Evolutionary conservation across 176 grass and related monocot species (phyloP).

Genomic region (Lolium multiflorum): DNA sequence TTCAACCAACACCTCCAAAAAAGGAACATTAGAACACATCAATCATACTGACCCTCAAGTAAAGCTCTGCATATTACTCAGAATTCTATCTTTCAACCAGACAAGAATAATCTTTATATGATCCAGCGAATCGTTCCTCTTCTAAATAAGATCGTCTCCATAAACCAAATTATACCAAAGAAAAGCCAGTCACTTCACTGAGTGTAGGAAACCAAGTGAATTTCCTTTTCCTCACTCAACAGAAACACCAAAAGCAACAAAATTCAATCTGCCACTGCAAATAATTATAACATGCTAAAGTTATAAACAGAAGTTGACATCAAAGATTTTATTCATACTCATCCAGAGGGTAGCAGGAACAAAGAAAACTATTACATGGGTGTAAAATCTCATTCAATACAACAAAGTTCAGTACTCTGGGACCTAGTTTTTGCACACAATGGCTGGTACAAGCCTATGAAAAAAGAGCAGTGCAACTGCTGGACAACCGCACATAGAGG

Average conservation of each 20-base stretch:
- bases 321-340: constrained; percentile 12
- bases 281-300: not conserved
- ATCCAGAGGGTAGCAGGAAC: not conserved
- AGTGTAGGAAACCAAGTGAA: not conserved
- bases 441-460: constrained; percentile 1
- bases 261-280: constrained; percentile 13
- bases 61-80: too few species aligned
- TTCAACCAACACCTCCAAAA: too few species aligned
- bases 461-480: constrained; percentile 17
- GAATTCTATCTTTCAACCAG: too few species aligned
- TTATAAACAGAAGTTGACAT: constrained; percentile 23
- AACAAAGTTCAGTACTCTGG: not conserved
- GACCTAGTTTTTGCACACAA: constrained; percentile 30
- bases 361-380: not conserved
- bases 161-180: too few species aligned
- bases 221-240: not conserved
- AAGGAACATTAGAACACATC: too few species aligned
- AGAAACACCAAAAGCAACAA: not conserved
- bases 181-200: not conserved
- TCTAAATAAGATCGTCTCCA: not conserved
- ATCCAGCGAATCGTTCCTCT: not conserved
- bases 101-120: too few species aligned
- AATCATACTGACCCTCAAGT: too few species aligned
- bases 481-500: not conserved
- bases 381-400: constrained; percentile 6